Conservation (phyloP, 2,329 filamentous ascomycete species). For the Drechslerella coelobrocha region DNA sequence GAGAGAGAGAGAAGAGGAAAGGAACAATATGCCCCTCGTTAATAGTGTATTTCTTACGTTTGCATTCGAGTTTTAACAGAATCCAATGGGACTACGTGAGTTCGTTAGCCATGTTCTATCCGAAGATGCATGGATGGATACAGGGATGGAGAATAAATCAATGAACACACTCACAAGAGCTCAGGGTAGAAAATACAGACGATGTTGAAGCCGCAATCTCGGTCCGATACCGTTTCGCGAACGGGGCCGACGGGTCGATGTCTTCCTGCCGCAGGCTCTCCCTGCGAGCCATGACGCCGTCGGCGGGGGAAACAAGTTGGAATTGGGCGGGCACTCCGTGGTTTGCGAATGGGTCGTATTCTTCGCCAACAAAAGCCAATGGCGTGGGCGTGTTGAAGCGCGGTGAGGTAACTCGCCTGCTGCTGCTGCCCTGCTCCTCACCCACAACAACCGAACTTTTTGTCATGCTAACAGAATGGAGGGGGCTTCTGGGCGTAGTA, state of each 20-base stretch:
- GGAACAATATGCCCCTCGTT: background rate
- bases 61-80: constrained; percentile 91
- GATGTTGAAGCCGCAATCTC: constrained; percentile 70
- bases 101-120: background rate
- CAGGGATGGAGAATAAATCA: background rate
- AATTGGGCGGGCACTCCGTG: constrained; percentile 34
- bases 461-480: constrained; percentile 22
- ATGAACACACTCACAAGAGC: constrained; percentile 36
- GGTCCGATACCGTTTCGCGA: constrained; percentile 78
- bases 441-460: constrained; percentile 19
- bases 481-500: too few species aligned
- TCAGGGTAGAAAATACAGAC: constrained; percentile 48
- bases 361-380: constrained; percentile 44
- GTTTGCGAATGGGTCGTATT: constrained; percentile 44
- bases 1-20: background rate
- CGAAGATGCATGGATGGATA: constrained; percentile 9
- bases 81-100: constrained; percentile 72
- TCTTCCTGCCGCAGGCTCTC: constrained; percentile 47
- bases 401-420: constrained; percentile 25
- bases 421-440: constrained; percentile 13
- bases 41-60: constrained; percentile 62
- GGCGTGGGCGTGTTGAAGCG: constrained; percentile 37
- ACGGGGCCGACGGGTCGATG: constrained; percentile 56
- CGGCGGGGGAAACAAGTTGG: constrained; percentile 1
- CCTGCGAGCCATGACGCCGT: constrained; percentile 40